These are phyloP conservation scores for Rhodotorula diobovata DNA, from an alignment of 768 basidiomycete species.

Conservation along the genomic window DNA sequence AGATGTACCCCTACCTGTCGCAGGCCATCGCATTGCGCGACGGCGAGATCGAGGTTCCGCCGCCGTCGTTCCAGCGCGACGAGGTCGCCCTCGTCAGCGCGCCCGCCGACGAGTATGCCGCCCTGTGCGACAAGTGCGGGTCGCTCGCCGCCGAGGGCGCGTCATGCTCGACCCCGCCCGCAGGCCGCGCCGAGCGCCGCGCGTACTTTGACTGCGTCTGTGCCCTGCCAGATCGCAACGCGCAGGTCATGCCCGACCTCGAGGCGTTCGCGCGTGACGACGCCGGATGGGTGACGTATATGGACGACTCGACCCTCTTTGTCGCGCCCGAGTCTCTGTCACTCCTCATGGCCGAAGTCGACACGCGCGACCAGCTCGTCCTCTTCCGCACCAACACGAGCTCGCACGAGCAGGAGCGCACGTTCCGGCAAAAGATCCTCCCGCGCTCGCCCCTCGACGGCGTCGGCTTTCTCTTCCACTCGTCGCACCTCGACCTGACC, in stretches of 20 bases:
- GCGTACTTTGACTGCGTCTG: conserved; percentile 29
- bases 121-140: conserved; percentile 22
- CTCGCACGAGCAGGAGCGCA: not conserved
- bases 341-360: conserved; percentile 32
- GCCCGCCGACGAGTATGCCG: conserved; percentile 7
- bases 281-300: conserved; percentile 22
- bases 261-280: conserved; percentile 9
- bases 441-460: conserved; percentile 26
- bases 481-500: conserved; percentile 21
- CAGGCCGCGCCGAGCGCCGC: not conserved
- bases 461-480: conserved; percentile 33
- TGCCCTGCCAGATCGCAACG: conserved; percentile 3
- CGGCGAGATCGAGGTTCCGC: not conserved
- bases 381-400: conserved; percentile 34
- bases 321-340: conserved; percentile 21
- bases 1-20: conserved; percentile 21
- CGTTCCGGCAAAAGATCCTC: conserved; percentile 20
- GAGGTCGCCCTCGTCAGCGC: conserved; percentile 5
- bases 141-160: not conserved
- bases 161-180: conserved; percentile 5
- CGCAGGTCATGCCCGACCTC: conserved; percentile 19
- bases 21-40: conserved; percentile 16
- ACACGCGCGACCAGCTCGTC: conserved; percentile 19
- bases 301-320: conserved; percentile 29
- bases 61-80: not conserved